Base-by-base conservation (phyloP, 129 eudicot species). In the Arctium lappa region DNA sequence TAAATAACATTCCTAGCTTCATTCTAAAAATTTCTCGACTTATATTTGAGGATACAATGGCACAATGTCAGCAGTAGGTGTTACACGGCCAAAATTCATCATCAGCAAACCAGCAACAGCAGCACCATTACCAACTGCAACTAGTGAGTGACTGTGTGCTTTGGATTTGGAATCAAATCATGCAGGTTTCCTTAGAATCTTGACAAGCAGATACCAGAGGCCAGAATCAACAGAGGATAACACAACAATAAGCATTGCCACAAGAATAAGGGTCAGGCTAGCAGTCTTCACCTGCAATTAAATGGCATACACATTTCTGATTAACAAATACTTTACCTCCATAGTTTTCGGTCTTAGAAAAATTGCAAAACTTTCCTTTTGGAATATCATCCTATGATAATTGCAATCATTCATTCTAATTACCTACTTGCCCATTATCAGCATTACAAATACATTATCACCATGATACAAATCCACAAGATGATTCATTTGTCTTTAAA, bases 181-280 rank as follows among this genome's bases (percentile, higher is more conserved):
- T 46, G 89, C 81, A 5, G 85, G 85, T 84, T 79, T 93, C 88
- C 94, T 84, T 56, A 91, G 79, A 80, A 87, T 39, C 32, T 83
- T 73, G 69, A 92, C 90, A 82, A 95, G 88, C 81, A 95, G 66
- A 80, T 82, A 95, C 85, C 92, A 86, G 34, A 95, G 90, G 72
- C 89, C 94, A 5, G 98, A 88, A 72, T 93, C 99, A 80, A 95
- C 91, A 0, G 99, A 90, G 37, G 97, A 83, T 31, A 95, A 86
- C 56, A 92, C 95, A 84, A 95, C 90, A 50, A 95, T 93, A 42
- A 95, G 93, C 86, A 93, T 66, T n/a, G 92, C 97, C 69, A 95
- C 94, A 27, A 95, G 94, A 81, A 91, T 87, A 40, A 95, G 99
- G 44, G 98, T 92, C 80, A 95, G 82, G 16, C 78, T 85, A 65